Percentiles rank a stretch among this genome's conserved stretches.
phyloP scores from a whole-genome alignment of 2,329 filamentous ascomycete species.

The Colletotrichum costaricense region DNA sequence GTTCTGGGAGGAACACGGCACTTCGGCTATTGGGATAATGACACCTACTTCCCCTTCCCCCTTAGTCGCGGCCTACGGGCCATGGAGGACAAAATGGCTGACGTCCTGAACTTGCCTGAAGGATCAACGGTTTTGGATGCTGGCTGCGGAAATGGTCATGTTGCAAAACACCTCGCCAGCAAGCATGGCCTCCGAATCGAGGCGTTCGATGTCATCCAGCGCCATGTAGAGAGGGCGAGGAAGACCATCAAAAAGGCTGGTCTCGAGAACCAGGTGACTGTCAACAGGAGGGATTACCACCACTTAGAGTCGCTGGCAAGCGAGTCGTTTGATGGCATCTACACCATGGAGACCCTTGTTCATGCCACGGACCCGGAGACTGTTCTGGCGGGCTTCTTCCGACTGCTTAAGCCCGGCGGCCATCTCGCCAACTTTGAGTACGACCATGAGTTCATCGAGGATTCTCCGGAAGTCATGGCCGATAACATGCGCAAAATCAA shows the following conservation, averaged over 20 bases:
- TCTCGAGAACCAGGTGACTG: slow-evolving; percentile 43
- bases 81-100: slow-evolving; percentile 61
- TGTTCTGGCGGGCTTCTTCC: neutral
- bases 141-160: slow-evolving; percentile 58
- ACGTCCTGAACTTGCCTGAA: neutral
- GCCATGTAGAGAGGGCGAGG: slow-evolving; percentile 57
- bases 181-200: slow-evolving; percentile 52
- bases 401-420: neutral
- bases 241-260: slow-evolving; percentile 50
- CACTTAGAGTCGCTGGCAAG: slow-evolving; percentile 48
- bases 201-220: slow-evolving; percentile 61
- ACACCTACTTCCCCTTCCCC: slow-evolving; percentile 61
- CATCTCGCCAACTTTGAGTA: neutral
- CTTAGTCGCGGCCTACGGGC: slow-evolving; percentile 51
- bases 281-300: slow-evolving; percentile 62
- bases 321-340: neutral
- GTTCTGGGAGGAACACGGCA: slow-evolving; percentile 60
- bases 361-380: neutral
- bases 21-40: slow-evolving; percentile 60
- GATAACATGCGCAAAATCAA: neutral
- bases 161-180: slow-evolving; percentile 59
- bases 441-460: neutral
- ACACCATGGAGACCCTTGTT: neutral
- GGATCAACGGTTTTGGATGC: neutral
- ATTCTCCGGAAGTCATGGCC: neutral